Evolutionary conservation across 108 stramenopile genomes (phyloP).

Genomic region (Chaetoceros muelleri): DNA sequence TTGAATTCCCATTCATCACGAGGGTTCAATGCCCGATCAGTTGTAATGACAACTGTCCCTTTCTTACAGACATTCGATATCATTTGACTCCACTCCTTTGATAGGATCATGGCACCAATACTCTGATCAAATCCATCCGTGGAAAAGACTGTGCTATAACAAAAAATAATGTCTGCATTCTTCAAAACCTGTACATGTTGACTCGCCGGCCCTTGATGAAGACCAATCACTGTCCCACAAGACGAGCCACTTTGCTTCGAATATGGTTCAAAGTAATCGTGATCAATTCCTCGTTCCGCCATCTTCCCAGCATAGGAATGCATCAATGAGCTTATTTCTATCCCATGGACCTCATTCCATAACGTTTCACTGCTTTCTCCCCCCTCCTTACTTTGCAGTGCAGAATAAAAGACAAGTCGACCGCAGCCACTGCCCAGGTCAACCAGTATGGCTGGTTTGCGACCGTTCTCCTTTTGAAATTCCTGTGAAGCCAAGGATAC

Average conservation of each 20-base stretch:
- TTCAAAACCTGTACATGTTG: constrained; percentile 20
- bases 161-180: constrained; percentile 47
- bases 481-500: constrained; percentile 37
- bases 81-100: constrained; percentile 47
- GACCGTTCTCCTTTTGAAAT: not conserved
- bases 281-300: constrained; percentile 16
- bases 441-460: constrained; percentile 18
- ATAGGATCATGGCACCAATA: constrained; percentile 45
- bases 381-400: constrained; percentile 28
- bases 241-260: not conserved
- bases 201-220: constrained; percentile 25
- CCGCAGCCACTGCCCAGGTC: constrained; percentile 75
- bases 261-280: constrained; percentile 11
- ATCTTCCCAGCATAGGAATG: constrained; percentile 38
- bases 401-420: constrained; percentile 44
- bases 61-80: constrained; percentile 29
- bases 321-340: constrained; percentile 47
- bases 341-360: constrained; percentile 50
- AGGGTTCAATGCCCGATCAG: constrained; percentile 60
- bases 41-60: constrained; percentile 62
- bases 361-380: not conserved
- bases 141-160: constrained; percentile 53
- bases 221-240: constrained; percentile 5
- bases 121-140: constrained; percentile 37
- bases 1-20: constrained; percentile 50